Base-by-base conservation (phyloP, 2,329 filamentous ascomycete species). In the Fusarium humuli region DNA sequence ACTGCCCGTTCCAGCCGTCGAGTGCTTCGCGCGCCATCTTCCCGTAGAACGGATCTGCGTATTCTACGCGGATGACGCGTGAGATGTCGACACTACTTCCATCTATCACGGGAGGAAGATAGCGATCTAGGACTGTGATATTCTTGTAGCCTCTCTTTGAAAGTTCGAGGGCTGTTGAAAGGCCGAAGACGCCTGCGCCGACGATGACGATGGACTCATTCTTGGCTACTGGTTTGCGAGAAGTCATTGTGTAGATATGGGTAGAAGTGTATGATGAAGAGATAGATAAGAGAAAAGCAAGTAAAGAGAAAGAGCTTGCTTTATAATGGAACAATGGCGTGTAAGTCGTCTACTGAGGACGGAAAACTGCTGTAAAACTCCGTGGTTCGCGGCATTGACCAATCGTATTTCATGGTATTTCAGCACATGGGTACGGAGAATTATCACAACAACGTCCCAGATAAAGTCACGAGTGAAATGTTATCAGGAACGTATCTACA, bases 41-140 rank as follows among this genome's bases (percentile, higher is more conserved):
- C 7, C 87, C 84, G 73, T 93, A 93, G 16, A 87, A 82, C 0
- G 84, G 79, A 69, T 90, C 85, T 14, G 89, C 88, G 73, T 93
- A 93, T 79, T 93, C 91, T 46, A 79, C 71, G 8, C 81, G 79
- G 45, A 83, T 77, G 59, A 82, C 77, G 20, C 81, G 79, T 7
- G 81, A 82, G 20, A 80, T 77, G 61, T 83, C 81, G n/a, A 81
- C 79, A 46, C 79, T 81, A 58, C 81, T 80, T 29, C 78, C 78
- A 14, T 82, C 79, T 5, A 74, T 69, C 3, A 79, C 77, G 0
- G 81, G 80, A 6, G 81, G 80, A 0, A 78, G 67, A 52, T 75
- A 77, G 6, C 78, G 76, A 61, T 87, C 85, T 5, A 84, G 78
- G 8, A 87, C 81, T 7, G 83, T 83, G 58, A 87, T 79, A 57